Evolutionary conservation across 129 eudicot species (phyloP), one percentile per base, ranked within the genome.

Genomic region (Helianthus tuberosus): DNA sequence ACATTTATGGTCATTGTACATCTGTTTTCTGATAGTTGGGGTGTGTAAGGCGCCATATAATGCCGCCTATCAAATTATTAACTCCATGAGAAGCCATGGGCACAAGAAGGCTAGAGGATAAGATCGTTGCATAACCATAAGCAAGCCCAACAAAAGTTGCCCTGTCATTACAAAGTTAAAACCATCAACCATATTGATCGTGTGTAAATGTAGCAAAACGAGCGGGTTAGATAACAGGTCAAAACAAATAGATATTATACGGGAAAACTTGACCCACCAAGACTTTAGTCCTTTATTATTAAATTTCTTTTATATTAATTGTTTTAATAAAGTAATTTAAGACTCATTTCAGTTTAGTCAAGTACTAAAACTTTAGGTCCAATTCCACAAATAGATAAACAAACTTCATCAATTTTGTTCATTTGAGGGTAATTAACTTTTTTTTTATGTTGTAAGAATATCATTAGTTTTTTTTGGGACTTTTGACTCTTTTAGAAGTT

Each of bases 41-140:
- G 77, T 15, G 87, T 73, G 85, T 70, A 80, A 54, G 16, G 5
- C 91, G 97, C 98, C 98, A 93, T 62, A 90, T 53, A 71, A 86
- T 38, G 15, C 91, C 96, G 71, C 98, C 98, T 53, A 90, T 75
- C 57, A 93, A 78, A 73, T 93, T 93, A 79, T 90, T 93, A 16
- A 84, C 67, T 4, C 91, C 91, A 82, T 93, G 98, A 75, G 96
- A 86, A 75, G 96, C 98, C 97, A 90, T 90, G 51, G 98, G 97
- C 49, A 93, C 98, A 0, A 85, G n/a, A 66, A 93, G 74, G 70
- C 88, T 93, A 0, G 98, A 93, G 27, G 98, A 88, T 50, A 86
- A 62, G 25, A 83, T 77, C 6, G 98, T 81, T 6, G 91, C 92
- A 78, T 84, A 90, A 41, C 97, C 98, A 59, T 93, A 93, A 43